Evolutionary conservation across 1,139 yeast species (phyloP).

Genomic region (Scheffersomyces illinoinensis): DNA sequence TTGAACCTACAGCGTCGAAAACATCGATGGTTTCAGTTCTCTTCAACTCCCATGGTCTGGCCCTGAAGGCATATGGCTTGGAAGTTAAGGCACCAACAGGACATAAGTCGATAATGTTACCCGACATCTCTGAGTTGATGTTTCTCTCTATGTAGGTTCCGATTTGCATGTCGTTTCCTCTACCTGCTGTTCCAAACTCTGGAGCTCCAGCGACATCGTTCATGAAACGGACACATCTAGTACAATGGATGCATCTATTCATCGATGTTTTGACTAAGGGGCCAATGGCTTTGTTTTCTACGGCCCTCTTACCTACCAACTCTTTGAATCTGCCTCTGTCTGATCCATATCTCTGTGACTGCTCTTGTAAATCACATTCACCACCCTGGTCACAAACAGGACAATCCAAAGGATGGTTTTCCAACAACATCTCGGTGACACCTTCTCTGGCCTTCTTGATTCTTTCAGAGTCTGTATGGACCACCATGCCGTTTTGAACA

Average conservation of each 20-base stretch:
- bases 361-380: constrained; percentile 91
- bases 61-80: constrained; percentile 87
- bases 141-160: constrained; percentile 88
- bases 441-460: constrained; percentile 87
- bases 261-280: constrained; percentile 87
- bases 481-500: constrained; percentile 86
- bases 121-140: constrained; percentile 82
- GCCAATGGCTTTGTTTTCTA: constrained; percentile 87
- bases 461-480: constrained; percentile 76
- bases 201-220: constrained; percentile 94
- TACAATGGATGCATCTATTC: constrained; percentile 94
- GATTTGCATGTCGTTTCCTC: constrained; percentile 91
- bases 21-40: constrained; percentile 89
- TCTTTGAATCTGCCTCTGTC: constrained; percentile 87
- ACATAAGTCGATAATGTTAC: constrained; percentile 85
- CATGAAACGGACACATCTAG: constrained; percentile 87
- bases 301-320: constrained; percentile 84
- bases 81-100: constrained; percentile 93
- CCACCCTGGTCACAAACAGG: constrained; percentile 96
- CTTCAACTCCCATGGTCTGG: constrained; percentile 93
- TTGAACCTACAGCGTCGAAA: constrained; percentile 80
- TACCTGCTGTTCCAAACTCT: constrained; percentile 84
- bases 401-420: constrained; percentile 91
- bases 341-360: constrained; percentile 78
- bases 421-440: constrained; percentile 84